A percentile compares a stretch with the other conserved stretches of the same genome.
Evolutionary conservation across 306 rosid genomes (phyloP).

Genomic region (Cucurbita argyrosperma): DNA sequence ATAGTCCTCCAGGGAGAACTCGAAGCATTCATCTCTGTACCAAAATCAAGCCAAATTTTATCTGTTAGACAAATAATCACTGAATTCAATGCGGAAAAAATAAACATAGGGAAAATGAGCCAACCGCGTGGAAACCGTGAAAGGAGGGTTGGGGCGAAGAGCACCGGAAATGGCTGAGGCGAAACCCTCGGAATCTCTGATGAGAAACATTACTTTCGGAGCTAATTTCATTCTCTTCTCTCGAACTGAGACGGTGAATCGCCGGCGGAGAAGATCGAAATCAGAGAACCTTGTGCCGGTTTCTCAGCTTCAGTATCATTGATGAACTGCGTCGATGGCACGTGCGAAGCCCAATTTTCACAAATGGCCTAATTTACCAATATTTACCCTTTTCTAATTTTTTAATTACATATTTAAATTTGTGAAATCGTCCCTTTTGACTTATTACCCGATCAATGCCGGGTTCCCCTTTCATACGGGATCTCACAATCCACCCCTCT

Average conservation of each 20-base stretch:
- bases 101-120: background rate
- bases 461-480: too few relatives aligned
- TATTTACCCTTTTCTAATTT: too few relatives aligned
- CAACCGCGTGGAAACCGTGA: conserved; percentile 28
- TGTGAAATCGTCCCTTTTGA: too few relatives aligned
- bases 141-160: conserved; percentile 28
- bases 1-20: conserved; percentile 48
- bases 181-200: conserved; percentile 53
- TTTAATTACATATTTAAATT: too few relatives aligned
- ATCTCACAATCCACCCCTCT: too few relatives aligned
- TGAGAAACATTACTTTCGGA: conserved; percentile 29
- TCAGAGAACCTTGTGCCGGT: background rate
- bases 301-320: background rate
- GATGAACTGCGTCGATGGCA: too few relatives aligned
- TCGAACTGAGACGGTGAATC: background rate
- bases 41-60: background rate
- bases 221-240: conserved; percentile 42
- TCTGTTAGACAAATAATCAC: background rate
- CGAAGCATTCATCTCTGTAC: conserved; percentile 46
- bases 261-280: background rate
- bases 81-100: background rate
- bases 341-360: too few relatives aligned
- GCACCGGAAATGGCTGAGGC: conserved; percentile 39
- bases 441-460: too few relatives aligned
- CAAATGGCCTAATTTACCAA: too few relatives aligned